Percentiles rank a stretch among this genome's conserved stretches.
Conservation (phyloP, 306 rosid genomes). For the Arachis stenosperma region DNA sequence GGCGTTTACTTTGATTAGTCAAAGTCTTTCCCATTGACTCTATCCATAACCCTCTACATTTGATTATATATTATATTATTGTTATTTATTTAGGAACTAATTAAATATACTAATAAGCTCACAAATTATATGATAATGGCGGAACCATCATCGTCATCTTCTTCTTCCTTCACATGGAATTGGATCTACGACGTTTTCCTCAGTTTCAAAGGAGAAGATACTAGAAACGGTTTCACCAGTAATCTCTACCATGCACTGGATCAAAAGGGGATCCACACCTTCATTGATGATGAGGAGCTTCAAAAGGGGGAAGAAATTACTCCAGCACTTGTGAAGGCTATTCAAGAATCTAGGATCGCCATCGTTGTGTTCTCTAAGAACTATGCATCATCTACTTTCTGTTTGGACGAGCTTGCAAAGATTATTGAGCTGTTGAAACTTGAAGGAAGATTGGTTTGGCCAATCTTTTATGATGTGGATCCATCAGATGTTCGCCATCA, state of each 20-base stretch:
- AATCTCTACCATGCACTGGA: background rate
- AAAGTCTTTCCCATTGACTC: no score
- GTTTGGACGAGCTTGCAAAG: background rate
- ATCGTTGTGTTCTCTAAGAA: background rate
- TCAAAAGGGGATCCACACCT: background rate
- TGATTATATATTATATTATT: no score
- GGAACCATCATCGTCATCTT: background rate
- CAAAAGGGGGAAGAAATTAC: background rate
- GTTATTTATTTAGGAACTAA: no score
- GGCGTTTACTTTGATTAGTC: no score
- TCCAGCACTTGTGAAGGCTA: background rate
- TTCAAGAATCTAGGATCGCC: slow-evolving; percentile 7
- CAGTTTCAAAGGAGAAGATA: background rate
- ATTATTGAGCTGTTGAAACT: background rate
- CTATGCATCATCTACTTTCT: background rate
- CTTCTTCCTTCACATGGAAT: background rate
- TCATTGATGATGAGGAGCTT: slow-evolving; percentile 1
- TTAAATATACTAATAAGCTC: no score
- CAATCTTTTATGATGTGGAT: slow-evolving; percentile 2
- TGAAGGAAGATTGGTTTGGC: background rate
- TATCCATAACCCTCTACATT: no score
- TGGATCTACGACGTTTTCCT: background rate
- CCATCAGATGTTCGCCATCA: background rate
- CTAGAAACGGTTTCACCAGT: background rate
- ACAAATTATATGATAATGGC: background rate